These are phyloP conservation scores for Kokia cookei DNA, from an alignment of 441 rosid genomes.

Conservation along the genomic window DNA sequence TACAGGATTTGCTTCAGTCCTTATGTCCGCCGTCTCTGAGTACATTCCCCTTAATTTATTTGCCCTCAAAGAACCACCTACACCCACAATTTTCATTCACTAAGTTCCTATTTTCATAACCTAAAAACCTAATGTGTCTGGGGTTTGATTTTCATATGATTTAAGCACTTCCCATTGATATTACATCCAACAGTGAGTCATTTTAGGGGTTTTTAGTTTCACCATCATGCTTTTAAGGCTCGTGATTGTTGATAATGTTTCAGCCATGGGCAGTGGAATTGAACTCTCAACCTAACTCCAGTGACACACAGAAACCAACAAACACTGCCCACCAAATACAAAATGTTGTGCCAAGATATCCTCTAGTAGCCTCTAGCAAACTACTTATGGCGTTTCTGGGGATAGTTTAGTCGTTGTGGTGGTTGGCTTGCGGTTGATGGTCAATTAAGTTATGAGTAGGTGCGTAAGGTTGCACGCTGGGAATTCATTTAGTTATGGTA, in stretches of 20 bases:
- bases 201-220: neutral
- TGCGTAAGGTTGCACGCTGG: neutral
- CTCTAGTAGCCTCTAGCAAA: neutral
- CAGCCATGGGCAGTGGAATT: neutral
- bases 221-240: neutral
- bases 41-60: too few species aligned
- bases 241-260: neutral
- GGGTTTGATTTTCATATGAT: neutral
- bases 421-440: neutral
- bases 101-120: neutral
- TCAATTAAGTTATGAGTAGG: neutral
- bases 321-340: neutral
- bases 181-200: neutral
- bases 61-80: too few species aligned
- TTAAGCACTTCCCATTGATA: neutral
- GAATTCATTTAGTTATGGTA: neutral
- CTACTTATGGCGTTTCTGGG: neutral
- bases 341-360: neutral
- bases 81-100: neutral
- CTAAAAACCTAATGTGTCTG: neutral
- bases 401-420: neutral
- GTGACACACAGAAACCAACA: neutral
- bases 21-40: too few species aligned
- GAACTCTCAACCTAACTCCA: neutral
- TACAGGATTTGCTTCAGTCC: too few species aligned